These are phyloP conservation scores for Aspergillus fumigatus DNA, from an alignment of 2,329 filamentous ascomycete species.

Conservation along the genomic window DNA sequence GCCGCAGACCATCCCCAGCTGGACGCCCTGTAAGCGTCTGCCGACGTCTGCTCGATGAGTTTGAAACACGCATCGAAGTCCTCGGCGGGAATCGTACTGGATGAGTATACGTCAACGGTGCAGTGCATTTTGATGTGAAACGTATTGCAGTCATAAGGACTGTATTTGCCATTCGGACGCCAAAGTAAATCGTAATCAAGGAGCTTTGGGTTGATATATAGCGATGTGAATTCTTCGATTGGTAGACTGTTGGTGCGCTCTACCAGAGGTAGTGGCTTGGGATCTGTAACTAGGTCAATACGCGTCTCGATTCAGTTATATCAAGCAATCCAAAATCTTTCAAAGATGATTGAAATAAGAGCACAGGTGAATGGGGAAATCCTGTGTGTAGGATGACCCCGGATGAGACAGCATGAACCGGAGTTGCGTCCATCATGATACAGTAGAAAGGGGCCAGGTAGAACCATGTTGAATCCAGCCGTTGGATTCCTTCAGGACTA, in stretches of 20 bases:
- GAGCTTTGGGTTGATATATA: constrained; percentile 25
- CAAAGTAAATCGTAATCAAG: neutral
- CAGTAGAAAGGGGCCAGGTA: neutral
- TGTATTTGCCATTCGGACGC: neutral
- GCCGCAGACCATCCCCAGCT: constrained; percentile 51
- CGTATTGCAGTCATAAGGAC: neutral
- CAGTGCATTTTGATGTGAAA: constrained; percentile 7
- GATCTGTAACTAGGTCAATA: constrained; percentile 11
- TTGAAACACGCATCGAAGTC: constrained; percentile 49
- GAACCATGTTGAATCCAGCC: neutral
- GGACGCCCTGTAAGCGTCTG: constrained; percentile 49
- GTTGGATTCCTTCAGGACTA: neutral
- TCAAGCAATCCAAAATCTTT: neutral
- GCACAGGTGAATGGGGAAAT: too few relatives aligned
- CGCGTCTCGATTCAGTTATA: neutral
- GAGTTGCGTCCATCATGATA: neutral
- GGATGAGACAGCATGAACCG: neutral
- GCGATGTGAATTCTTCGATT: constrained; percentile 34
- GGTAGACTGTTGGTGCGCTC: constrained; percentile 41
- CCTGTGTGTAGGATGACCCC: too few relatives aligned
- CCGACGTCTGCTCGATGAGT: constrained; percentile 53
- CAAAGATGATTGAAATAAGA: neutral
- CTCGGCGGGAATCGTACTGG: constrained; percentile 31
- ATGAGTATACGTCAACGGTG: constrained; percentile 29
- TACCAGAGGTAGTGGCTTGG: constrained; percentile 29